Evolutionary conservation across 1,284 basidiomycete species (phyloP).

Genomic region (Trichosporon inkin): DNA sequence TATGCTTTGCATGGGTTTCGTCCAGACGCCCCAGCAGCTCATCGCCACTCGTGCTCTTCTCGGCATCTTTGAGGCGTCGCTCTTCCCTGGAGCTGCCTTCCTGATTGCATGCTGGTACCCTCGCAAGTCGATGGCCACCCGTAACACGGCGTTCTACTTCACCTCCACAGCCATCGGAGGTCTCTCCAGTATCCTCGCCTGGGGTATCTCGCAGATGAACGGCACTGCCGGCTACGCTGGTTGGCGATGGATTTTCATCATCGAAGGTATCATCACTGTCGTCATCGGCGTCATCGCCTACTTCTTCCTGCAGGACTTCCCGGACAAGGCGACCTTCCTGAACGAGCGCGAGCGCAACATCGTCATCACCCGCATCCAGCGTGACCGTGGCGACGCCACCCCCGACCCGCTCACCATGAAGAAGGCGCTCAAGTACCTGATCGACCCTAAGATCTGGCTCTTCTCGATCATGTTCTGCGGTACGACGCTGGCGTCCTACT

Average conservation of each 20-base stretch:
- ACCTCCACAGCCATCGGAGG: conserved; percentile 18
- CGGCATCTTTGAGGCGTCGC: conserved; percentile 30
- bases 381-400: conserved; percentile 42
- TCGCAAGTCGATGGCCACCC: conserved; percentile 16
- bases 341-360: conserved; percentile 13
- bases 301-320: conserved; percentile 18
- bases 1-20: conserved; percentile 36
- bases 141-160: conserved; percentile 23
- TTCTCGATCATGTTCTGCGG: conserved; percentile 50
- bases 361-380: conserved; percentile 17
- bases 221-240: not conserved
- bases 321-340: conserved; percentile 15
- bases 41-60: conserved; percentile 24
- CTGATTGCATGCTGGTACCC: conserved; percentile 27
- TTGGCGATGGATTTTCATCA: conserved; percentile 22
- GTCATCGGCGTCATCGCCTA: conserved; percentile 31
- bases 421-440: conserved; percentile 42
- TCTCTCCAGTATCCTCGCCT: conserved; percentile 15
- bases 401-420: conserved; percentile 46
- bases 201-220: conserved; percentile 14
- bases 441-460: conserved; percentile 51
- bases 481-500: conserved; percentile 22
- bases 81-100: conserved; percentile 27
- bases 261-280: conserved; percentile 35
- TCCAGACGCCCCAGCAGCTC: conserved; percentile 33